Evolutionary conservation across 352 stramenopile species (phyloP), one percentile per base, ranked within the genome.

Genomic region (Plasmopara viticola): DNA sequence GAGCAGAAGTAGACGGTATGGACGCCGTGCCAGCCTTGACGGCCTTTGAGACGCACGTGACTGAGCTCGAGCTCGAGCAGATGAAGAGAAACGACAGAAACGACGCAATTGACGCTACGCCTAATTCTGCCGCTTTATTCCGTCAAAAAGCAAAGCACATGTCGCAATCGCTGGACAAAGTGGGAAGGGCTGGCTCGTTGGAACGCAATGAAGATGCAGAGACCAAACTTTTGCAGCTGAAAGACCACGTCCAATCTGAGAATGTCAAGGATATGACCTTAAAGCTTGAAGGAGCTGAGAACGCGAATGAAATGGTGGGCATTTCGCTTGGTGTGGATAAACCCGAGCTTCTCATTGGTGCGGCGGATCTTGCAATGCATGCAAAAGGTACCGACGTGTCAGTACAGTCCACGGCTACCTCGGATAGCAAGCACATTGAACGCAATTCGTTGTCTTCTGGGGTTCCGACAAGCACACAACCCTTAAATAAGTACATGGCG

Each of bases 11-110:
- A 53, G 48, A 65, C 44, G 40, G 41, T 25, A 34, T 50, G 15
- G 60, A 58, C 56, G 29, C 35, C 39, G 56, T 61, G 25, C 51
- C 51, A 31, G 60, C 17, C 10, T 31, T 65, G 5, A 52, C 37
- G 10, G 60, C 51, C 12, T 42, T 58, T 15, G 40, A 70, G 34
- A 40, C 44, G 30, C 48, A 60, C 20, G 48, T 53, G 47, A 57
- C 56, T n/a, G 58, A 70, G 38, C 35, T 57, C 13, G 33, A 70
- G 38, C 49, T 64, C n/a, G 41, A 67, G 37, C 53, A 43, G 2
- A 51, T 60, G 53, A 67, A 30, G 9, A 50, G 35, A 40, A 52
- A 60, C 15, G 53, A 53, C 2, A 56, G 53, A 48, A 54, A 43
- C 28, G 62, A 61, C 35, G 33, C 64, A 38, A 45, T 17, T 10